Base-by-base conservation (phyloP, 768 basidiomycete genomes). In the Boletus pseudo-olivaceus region DNA sequence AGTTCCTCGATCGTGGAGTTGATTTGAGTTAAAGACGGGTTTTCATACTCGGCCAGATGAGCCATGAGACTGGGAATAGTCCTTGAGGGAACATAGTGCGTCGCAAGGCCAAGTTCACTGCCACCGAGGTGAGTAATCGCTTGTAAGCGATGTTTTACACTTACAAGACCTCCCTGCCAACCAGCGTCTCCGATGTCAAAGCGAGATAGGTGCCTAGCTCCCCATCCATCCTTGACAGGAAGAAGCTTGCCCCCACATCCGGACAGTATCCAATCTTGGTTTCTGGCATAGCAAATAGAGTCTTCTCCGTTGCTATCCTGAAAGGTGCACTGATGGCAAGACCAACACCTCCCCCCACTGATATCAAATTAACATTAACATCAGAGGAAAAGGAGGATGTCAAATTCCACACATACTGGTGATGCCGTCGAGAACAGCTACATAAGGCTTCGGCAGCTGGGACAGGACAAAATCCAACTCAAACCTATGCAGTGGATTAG, bases 291-390 rank as follows among this genome's bases (percentile, higher is more conserved):
- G 93, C 88, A 68, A 98, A 90, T 1, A 81, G 54, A 0, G 95
- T 97, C 27, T 88, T 89, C 69, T 96, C 93, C 4, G 96, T 98
- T 4, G 95, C 95, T 52, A 99, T 81, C 56, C 97, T 82, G 72
- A 98, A 94, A 0, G 87, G 81, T 4, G 95, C 96, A 53, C 87
- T 82, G 11, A 87, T 82, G 37, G 83, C 78, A 45, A 99, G 83
- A 37, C 97, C 97, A 20, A 89, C 91, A 46, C 97, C 97, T 50
- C 97, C 97, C 43, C 97, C 97, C 88, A 98, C 93, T 97, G 56
- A 49, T 39, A 33, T 58, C 44, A 30, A 49, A 23, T 23, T 23
- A 17, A 34, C n/a, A n/a, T 40, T 4, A 45, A 56, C 38, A 43
- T 51, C 45, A 53, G 50, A 55, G 37, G 47, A 50, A 46, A 49